These are phyloP conservation scores for Limnanthes douglasii DNA, from an alignment of 345 rosid species.

Conservation along the genomic window DNA sequence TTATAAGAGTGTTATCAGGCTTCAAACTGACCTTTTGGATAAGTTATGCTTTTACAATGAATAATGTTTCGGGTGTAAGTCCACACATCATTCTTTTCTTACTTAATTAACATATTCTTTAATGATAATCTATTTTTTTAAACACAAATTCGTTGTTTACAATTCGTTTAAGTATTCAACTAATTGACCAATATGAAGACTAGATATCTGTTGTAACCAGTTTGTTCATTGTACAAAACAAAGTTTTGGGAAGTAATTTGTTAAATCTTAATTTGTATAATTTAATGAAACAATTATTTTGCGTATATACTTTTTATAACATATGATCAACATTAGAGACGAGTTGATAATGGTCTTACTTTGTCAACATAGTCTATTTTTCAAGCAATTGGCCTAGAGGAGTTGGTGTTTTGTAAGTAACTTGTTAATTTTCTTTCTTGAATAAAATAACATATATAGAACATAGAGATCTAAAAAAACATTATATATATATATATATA, in stretches of 20 bases:
- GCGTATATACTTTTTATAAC: neutral
- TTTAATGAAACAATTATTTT: neutral
- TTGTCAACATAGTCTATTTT: slow-evolving; percentile 49
- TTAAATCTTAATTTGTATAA: neutral
- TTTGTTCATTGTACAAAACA: slow-evolving; percentile 44
- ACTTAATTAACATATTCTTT: no score
- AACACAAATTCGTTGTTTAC: neutral
- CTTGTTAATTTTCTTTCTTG: neutral
- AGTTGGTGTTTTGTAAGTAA: slow-evolving; percentile 45
- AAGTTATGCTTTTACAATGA: slow-evolving; percentile 42
- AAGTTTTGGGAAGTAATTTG: slow-evolving; percentile 30
- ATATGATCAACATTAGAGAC: slow-evolving; percentile 45
- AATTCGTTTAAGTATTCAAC: neutral
- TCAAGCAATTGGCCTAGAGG: slow-evolving; percentile 44
- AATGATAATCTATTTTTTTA: neutral
- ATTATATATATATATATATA: neutral
- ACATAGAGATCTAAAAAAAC: slow-evolving; percentile 3
- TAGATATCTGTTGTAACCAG: slow-evolving; percentile 41
- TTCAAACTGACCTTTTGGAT: slow-evolving; percentile 29
- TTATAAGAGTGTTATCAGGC: slow-evolving; percentile 50
- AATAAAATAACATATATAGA: neutral
- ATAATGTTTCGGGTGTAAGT: slow-evolving; percentile 56
- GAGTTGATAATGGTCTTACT: slow-evolving; percentile 50
- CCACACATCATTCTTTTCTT: slow-evolving; percentile 4
- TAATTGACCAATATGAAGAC: neutral